These are phyloP conservation scores for Lathyrus sativus DNA, from an alignment of 306 rosid genomes.

Conservation along the genomic window DNA sequence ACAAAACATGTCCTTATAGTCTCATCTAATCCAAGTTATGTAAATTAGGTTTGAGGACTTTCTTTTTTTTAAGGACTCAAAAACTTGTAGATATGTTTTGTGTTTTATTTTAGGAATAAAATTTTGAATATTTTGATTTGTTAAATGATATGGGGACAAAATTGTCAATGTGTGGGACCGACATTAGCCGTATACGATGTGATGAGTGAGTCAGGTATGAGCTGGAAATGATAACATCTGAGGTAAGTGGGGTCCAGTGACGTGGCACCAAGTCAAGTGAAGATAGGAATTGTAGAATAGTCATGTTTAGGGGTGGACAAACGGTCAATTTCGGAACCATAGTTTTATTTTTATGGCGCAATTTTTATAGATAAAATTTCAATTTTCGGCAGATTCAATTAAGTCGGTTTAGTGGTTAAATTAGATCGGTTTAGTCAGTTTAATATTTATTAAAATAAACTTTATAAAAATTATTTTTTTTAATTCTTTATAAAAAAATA, in stretches of 20 bases:
- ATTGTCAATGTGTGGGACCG: conserved; percentile 30
- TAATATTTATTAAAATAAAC: too few relatives aligned
- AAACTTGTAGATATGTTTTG: background rate
- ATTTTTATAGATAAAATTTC: too few relatives aligned
- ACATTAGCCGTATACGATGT: background rate
- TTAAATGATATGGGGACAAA: background rate
- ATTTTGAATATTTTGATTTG: background rate
- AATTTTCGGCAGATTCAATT: too few relatives aligned
- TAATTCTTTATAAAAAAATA: too few relatives aligned
- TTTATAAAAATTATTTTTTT: too few relatives aligned
- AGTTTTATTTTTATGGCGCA: too few relatives aligned
- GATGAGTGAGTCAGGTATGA: conserved; percentile 53
- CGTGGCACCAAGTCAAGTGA: conserved; percentile 51
- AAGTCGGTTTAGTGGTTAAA: too few relatives aligned
- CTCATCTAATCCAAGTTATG: background rate
- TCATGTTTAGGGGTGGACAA: too few relatives aligned
- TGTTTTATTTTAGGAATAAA: too few relatives aligned
- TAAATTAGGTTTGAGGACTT: background rate
- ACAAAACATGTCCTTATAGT: background rate
- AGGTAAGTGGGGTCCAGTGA: conserved; percentile 33
- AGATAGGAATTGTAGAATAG: too few relatives aligned
- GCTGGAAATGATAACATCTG: conserved; percentile 48
- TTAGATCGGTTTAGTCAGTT: too few relatives aligned
- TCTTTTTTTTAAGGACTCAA: background rate
- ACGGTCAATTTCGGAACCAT: too few relatives aligned